These are phyloP conservation scores for Solanum verrucosum DNA, from an alignment of 257 asterid species.

Conservation along the genomic window DNA sequence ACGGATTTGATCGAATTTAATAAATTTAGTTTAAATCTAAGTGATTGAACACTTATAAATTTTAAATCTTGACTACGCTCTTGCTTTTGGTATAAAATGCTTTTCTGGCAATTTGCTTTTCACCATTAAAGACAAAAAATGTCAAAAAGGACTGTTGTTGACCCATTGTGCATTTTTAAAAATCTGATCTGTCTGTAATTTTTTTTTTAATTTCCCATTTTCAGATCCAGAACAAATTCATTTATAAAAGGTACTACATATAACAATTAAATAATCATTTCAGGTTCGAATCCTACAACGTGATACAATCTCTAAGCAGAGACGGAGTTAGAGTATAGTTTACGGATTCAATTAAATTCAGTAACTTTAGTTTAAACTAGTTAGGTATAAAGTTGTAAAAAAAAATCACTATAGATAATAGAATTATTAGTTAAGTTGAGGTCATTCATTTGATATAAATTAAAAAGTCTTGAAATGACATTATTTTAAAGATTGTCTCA, in stretches of 20 bases:
- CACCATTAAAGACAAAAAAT: neutral
- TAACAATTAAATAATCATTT: neutral
- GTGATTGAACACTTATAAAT: neutral
- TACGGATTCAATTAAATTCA: rapidly evolving
- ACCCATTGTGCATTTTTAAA: neutral
- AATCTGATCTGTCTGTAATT: neutral
- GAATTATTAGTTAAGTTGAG: neutral
- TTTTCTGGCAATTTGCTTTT: neutral
- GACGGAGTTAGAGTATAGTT: neutral
- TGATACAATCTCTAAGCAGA: neutral
- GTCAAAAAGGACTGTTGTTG: neutral
- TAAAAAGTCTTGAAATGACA: neutral
- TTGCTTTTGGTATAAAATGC: neutral
- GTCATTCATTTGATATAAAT: neutral
- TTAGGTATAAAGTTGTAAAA: no score
- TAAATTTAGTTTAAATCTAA: no score
- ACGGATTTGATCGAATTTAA: no score
- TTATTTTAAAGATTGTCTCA: neutral
- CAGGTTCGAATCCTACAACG: neutral
- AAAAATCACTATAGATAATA: no score
- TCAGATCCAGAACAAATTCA: neutral
- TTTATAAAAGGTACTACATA: neutral
- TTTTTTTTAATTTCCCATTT: neutral
- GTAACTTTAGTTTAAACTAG: neutral
- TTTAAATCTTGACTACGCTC: neutral